phyloP scores from a whole-genome alignment of 1,284 basidiomycete genomes.

The Polyporus tsugae region DNA sequence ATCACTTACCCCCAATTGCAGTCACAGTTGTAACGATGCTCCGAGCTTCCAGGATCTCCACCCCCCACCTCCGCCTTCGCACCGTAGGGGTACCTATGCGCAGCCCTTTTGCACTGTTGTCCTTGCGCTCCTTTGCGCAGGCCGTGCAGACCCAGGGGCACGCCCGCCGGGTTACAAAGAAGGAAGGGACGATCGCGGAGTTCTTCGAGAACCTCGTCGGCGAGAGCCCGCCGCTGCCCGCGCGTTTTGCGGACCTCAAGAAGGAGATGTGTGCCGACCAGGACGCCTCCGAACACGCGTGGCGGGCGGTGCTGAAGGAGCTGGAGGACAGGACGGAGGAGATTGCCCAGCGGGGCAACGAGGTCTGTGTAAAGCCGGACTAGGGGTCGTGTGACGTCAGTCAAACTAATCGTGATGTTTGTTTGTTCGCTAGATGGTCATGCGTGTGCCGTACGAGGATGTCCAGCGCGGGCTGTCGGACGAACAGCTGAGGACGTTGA shows the following conservation, averaged over 20 bases:
- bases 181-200: slow-evolving; percentile 52
- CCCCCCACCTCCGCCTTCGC: neutral
- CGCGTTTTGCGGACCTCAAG: slow-evolving; percentile 69
- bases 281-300: slow-evolving; percentile 54
- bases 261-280: slow-evolving; percentile 57
- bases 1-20: neutral
- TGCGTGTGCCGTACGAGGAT: slow-evolving; percentile 59
- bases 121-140: slow-evolving; percentile 10
- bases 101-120: neutral
- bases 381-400: slow-evolving; percentile 3
- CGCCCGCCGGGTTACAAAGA: slow-evolving; percentile 19
- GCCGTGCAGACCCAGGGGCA: slow-evolving; percentile 4
- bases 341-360: slow-evolving; percentile 46
- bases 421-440: slow-evolving; percentile 58
- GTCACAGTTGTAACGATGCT: neutral
- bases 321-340: slow-evolving; percentile 55
- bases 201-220: slow-evolving; percentile 66
- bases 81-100: neutral
- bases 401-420: neutral
- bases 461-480: slow-evolving; percentile 52
- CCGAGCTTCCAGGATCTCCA: neutral
- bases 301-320: slow-evolving; percentile 61
- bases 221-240: slow-evolving; percentile 55
- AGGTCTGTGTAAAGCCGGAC: slow-evolving; percentile 23
- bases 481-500: slow-evolving; percentile 54